Evolutionary conservation across 1,284 basidiomycete species (phyloP).

Genomic region (Cerioporus squamosus): DNA sequence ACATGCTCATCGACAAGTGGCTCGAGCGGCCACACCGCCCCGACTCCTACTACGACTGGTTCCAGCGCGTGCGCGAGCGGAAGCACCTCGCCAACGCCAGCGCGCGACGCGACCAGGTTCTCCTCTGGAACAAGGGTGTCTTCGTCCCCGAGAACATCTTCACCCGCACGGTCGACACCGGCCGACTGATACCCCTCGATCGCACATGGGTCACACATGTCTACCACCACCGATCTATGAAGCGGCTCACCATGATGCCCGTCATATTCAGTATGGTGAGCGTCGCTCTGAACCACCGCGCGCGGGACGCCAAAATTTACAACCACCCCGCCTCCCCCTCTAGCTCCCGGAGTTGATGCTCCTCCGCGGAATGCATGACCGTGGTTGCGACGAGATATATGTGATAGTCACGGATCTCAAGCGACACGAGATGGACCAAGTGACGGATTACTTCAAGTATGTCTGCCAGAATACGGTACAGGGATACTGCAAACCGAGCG

Average conservation of each 20-base stretch:
- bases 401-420: conserved; percentile 79
- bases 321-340: neutral
- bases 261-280: conserved; percentile 78
- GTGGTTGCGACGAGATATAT: conserved; percentile 74
- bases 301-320: neutral
- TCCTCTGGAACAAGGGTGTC: conserved; percentile 77
- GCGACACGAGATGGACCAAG: conserved; percentile 76
- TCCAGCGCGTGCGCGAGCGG: conserved; percentile 65
- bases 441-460: conserved; percentile 75
- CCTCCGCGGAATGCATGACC: conserved; percentile 76
- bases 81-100: conserved; percentile 48
- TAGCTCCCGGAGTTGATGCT: conserved; percentile 79
- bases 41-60: conserved; percentile 77
- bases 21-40: conserved; percentile 65
- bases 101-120: conserved; percentile 55
- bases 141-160: conserved; percentile 79
- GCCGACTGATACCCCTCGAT: conserved; percentile 74
- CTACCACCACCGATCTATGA: conserved; percentile 74
- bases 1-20: conserved; percentile 80
- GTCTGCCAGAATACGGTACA: conserved; percentile 66
- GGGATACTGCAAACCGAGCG: conserved; percentile 62
- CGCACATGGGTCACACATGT: conserved; percentile 80
- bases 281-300: neutral
- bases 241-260: conserved; percentile 74
- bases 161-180: conserved; percentile 74